Conservation (phyloP, 805 yeast species). For the Aciculoconidium aculeatum region DNA sequence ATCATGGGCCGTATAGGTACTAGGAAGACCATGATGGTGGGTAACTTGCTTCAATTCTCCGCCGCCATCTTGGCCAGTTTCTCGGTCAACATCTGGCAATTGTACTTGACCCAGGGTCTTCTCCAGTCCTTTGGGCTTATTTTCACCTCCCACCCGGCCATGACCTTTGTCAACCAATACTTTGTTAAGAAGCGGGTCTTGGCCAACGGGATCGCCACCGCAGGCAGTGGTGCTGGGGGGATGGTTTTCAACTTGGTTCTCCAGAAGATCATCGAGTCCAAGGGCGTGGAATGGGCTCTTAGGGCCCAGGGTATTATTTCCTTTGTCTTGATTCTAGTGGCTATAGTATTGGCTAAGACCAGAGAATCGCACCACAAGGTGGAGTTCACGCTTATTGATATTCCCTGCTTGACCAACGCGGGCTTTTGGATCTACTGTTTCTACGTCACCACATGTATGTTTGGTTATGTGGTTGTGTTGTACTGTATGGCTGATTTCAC, state of each 20-base stretch:
- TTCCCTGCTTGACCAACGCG: slow-evolving; percentile 26
- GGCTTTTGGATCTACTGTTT: slow-evolving; percentile 39
- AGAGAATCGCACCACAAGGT: slow-evolving; percentile 12
- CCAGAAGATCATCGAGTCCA: slow-evolving; percentile 35
- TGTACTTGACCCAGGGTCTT: slow-evolving; percentile 64
- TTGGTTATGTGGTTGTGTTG: slow-evolving; percentile 57
- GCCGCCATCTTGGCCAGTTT: slow-evolving; percentile 59
- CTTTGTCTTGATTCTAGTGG: slow-evolving; percentile 21
- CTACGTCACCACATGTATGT: slow-evolving; percentile 43
- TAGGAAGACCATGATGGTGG: slow-evolving; percentile 38
- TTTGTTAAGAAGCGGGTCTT: slow-evolving; percentile 56
- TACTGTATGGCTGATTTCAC: slow-evolving; percentile 59
- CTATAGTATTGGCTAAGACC: slow-evolving; percentile 9
- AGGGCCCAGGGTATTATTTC: slow-evolving; percentile 41
- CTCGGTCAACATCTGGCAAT: slow-evolving; percentile 55
- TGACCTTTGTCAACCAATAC: slow-evolving; percentile 64
- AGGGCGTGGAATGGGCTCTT: slow-evolving; percentile 44
- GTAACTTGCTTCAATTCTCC: slow-evolving; percentile 45
- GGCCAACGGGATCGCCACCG: slow-evolving; percentile 43
- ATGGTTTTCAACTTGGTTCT: slow-evolving; percentile 43
- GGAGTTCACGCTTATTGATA: slow-evolving; percentile 34
- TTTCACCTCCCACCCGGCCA: slow-evolving; percentile 43
- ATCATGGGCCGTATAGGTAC: slow-evolving; percentile 40
- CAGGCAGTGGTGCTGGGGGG: slow-evolving; percentile 53
- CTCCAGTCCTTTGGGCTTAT: slow-evolving; percentile 49